A percentile compares a stretch with the other conserved stretches of the same genome.
Evolutionary conservation across 2,329 filamentous ascomycete genomes (phyloP).

Genomic region (Penicillium oxalicum): DNA sequence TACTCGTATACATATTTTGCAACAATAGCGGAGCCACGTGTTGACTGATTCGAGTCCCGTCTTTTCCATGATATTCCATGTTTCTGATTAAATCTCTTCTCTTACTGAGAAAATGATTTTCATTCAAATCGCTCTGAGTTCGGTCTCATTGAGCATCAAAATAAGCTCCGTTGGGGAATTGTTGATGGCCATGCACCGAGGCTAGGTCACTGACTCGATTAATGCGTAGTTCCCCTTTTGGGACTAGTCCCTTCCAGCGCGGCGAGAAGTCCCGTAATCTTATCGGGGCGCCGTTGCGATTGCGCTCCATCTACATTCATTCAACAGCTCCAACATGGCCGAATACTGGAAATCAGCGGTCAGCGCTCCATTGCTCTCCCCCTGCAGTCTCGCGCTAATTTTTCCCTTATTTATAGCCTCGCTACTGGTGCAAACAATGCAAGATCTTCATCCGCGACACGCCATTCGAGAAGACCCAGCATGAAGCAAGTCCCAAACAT

Average conservation of each 20-base stretch:
- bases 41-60: too few species aligned
- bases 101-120: too few species aligned
- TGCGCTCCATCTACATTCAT: not conserved
- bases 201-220: too few species aligned
- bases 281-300: conserved; percentile 6
- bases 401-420: conserved; percentile 48
- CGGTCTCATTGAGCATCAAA: too few species aligned
- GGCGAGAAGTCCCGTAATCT: conserved; percentile 8
- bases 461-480: conserved; percentile 78
- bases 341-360: conserved; percentile 98
- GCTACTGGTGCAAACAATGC: conserved; percentile 99
- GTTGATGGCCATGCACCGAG: too few species aligned
- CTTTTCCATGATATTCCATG: too few species aligned
- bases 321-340: conserved; percentile 56
- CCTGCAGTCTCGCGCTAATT: conserved; percentile 1
- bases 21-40: too few species aligned
- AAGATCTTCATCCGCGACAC: conserved; percentile 85
- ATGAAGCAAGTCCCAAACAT: conserved; percentile 80
- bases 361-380: conserved; percentile 19
- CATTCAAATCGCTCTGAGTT: too few species aligned
- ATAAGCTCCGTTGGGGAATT: too few species aligned
- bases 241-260: conserved; percentile 10
- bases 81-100: too few species aligned
- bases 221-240: too few species aligned
- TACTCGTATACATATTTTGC: too few species aligned